phyloP scores from a whole-genome alignment of 1,284 basidiomycete genomes.

The Puccinia horiana region DNA sequence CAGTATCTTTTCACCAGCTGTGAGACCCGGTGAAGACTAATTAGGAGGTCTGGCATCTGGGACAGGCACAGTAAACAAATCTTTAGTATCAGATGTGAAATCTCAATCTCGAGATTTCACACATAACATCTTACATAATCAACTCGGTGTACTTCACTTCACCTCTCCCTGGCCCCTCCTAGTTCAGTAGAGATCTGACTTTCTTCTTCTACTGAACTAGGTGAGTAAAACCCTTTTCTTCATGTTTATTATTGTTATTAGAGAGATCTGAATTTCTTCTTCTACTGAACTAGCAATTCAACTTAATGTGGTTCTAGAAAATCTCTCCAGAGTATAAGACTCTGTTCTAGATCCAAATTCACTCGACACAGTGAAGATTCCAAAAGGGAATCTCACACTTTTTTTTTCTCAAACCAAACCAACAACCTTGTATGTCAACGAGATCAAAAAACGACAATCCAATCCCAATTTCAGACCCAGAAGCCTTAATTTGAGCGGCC shows the following conservation, averaged over 20 bases:
- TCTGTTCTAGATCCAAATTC: too few species aligned
- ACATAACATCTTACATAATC: too few species aligned
- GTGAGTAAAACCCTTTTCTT: background rate
- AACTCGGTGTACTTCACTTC: too few species aligned
- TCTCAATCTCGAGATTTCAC: too few species aligned
- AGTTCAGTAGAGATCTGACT: background rate
- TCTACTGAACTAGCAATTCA: too few species aligned
- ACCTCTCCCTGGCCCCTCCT: too few species aligned
- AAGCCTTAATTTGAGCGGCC: background rate
- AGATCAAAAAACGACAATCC: background rate
- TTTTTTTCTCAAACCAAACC: slow-evolving; percentile 13
- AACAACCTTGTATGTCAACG: background rate
- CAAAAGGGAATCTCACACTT: slow-evolving; percentile 13
- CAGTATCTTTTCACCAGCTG: background rate
- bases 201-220: background rate
- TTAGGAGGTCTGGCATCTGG: too few species aligned
- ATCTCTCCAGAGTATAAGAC: too few species aligned
- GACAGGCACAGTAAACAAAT: background rate
- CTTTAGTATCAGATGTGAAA: too few species aligned
- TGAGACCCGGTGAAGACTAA: too few species aligned
- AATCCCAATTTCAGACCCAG: background rate
- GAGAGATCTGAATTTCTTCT: background rate
- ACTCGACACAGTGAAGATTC: too few species aligned
- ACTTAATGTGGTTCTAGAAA: too few species aligned
- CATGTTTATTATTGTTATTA: background rate